Evolutionary conservation across 805 yeast genomes (phyloP), one percentile per base, ranked within the genome.

Genomic region (Wickerhamiella shivajii): DNA sequence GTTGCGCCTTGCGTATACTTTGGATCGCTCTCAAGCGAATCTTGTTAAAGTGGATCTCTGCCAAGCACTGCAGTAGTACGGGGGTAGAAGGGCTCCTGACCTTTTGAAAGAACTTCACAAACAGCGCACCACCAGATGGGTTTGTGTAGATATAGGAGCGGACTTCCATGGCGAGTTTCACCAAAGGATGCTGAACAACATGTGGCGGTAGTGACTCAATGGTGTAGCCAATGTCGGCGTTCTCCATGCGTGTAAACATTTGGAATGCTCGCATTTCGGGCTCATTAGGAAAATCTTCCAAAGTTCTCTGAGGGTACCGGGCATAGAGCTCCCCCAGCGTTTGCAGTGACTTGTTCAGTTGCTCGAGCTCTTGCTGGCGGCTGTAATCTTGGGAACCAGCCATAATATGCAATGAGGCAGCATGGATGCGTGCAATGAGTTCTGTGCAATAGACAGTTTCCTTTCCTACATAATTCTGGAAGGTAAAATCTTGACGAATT

Each of bases 401-500:
- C 95, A 90, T 84, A 1, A 77, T 57, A 55, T 90, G 97, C 24
- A 85, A 56, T 1, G 79, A 74, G 11, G 81, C 50, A 17, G 87
- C 64, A 51, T 90, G 98, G 14, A 85, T 77, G 35, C 98, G 61
- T 4, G 84, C 94, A 44, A 90, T 90, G 33, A 76, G 62, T 53
- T 90, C 98, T 47, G 81, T 80, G 53, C 97, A 90, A 44, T 77
- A 87, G 7, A 87, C 69, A 2, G 96, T 92, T 51, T 90, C 97
- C 2, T 85, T 79, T 0, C 97, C 98, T 26, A 74, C 75, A 46
- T 74, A 87, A 52, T 87, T 87, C 51, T 90, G 98, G 49, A 80
- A 85, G 0, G 96, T 85, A 55, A 90, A 90, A 53, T 90, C 99
- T 54, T 90, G 97, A 50, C 99, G 67, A 27, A 90, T 85, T 0